Evolutionary conservation across 2,329 filamentous ascomycete genomes (phyloP), one percentile per base, ranked within the genome.

Genomic region (Xylariaceae sp.): DNA sequence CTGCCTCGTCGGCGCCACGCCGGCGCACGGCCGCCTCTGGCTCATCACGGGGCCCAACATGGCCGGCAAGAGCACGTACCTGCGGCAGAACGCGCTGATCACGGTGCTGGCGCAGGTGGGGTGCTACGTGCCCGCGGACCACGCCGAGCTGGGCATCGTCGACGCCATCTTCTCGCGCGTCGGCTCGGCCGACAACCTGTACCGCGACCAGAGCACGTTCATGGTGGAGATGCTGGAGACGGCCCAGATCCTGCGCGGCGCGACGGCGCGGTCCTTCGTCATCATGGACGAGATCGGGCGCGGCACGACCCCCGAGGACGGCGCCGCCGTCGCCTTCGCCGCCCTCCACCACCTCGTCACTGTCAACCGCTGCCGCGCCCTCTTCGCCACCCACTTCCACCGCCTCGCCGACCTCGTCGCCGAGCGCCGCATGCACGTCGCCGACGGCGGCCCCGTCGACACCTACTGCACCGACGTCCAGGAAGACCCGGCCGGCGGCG

Each of bases 171-270:
- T 96, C 77, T 95, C 89, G 70, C 90, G 95, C 70, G 89, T 96
- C 20, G 95, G 95, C 1, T 96, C 92, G 1, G 95, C 93, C 1
- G 96, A 99, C 73, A 93, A 96, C 71, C 80, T 99, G n/a, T 97
- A 90, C 76, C 85, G 87, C 48, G 90, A 96, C 76, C 93, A 98
- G 73, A 96, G 91, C 50, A 99, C 96, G 0, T 99, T 99, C 74
- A 98, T 99, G 95, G 91, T 98, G 1, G 95, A 99, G 76, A 99
- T 99, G 95, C 82, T 97, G 2, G 95, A 99, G 75, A 96, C 95
- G 19, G 93, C 93, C 1, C 83, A 89, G 21, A 99, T 99, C 50
- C 81, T 99, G 50, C 90, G 89, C 58, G 82, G 90, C 63, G 93
- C 95, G 0, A 98, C 93, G 0, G 76, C 86, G 1, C 83, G 88